Evolutionary conservation across 192 early-diverging fungal genomes (phyloP), one percentile per base, ranked within the genome.

Genomic region (Coemansia sp.): DNA sequence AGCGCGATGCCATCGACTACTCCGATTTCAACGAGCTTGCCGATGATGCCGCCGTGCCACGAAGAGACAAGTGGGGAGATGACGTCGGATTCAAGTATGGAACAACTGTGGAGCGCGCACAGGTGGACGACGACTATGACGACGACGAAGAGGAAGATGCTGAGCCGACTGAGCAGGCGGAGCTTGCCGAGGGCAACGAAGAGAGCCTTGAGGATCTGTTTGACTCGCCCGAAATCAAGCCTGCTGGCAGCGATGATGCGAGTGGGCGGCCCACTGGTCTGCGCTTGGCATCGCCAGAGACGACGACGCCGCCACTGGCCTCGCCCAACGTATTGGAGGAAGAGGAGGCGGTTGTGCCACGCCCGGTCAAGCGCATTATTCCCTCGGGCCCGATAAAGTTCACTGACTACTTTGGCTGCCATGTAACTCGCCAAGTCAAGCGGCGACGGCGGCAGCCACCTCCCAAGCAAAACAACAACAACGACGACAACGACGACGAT

Each of bases 1-100:
- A 83, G 26, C 82, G 78, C 24, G 88, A 93, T 71, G 93, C 93
- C 1, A 76, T 93, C 2, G 93, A 96, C 73, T 96, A 85, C 69
- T 93, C 90, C 0, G 91, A 92, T 56, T 88, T 91, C 65, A 85
- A 93, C 63, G 94, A 96, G 58, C 67, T 90, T 16, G 56, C 56
- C 3, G 89, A 93, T 1, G 92, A 94, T 42, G 71, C 76, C 50
- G 38, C 83, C 73, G 75, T 65, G 7, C 50, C 71, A 18, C 56
- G 56, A 58, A 58, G 33, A 21, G 62, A 39, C 26, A 70, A 46
- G 16, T 74, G 66, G 72, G 10, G n/a, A 13, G 31, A 60, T 36
- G 56, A 58, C 9, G 10, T 51, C 43, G 14, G 20, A 55, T 45
- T 33, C 53, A n/a, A 42, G 53, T 10, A 59, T 60, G 43, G 38